Evolutionary conservation across 2,329 filamentous ascomycete genomes (phyloP).

Genomic region (Fusarium phyllophilum): DNA sequence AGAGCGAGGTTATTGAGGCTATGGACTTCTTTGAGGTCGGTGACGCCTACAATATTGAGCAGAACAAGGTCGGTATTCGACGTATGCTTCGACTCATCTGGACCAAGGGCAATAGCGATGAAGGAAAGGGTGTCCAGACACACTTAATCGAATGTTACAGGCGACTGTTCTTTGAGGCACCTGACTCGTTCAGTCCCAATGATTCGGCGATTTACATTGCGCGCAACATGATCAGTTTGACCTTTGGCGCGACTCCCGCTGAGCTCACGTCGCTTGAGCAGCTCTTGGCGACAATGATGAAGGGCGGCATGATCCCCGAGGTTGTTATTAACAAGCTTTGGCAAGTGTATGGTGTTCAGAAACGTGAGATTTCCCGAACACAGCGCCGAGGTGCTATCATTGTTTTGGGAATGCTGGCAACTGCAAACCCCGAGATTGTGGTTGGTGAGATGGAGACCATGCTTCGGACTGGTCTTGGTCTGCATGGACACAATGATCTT

Average conservation of each 20-base stretch:
- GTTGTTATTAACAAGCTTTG: constrained; percentile 91
- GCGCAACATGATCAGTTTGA: constrained; percentile 98
- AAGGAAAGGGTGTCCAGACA: constrained; percentile 96
- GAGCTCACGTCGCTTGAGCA: constrained; percentile 97
- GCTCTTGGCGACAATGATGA: constrained; percentile 97
- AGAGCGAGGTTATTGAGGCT: constrained; percentile 97
- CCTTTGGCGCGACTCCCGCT: constrained; percentile 92
- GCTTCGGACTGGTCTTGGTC: constrained; percentile 87
- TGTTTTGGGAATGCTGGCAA: constrained; percentile 93
- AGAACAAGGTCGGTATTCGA: constrained; percentile 90
- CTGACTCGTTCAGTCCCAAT: constrained; percentile 85
- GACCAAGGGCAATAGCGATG: constrained; percentile 99
- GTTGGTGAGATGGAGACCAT: constrained; percentile 96
- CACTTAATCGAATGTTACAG: constrained; percentile 98
- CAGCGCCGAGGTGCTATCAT: constrained; percentile 95
- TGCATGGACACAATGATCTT: constrained; percentile 82
- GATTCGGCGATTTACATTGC: constrained; percentile 96
- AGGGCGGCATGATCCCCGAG: constrained; percentile 85
- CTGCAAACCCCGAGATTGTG: constrained; percentile 91
- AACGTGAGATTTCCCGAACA: constrained; percentile 88
- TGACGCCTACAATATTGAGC: constrained; percentile 95
- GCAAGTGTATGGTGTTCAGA: constrained; percentile 97
- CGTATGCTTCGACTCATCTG: constrained; percentile 97
- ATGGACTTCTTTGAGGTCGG: constrained; percentile 98
- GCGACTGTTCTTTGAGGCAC: constrained; percentile 94